Evolutionary conservation across 2,329 filamentous ascomycete species (phyloP).

Genomic region (Arthrobotrys entomopaga): DNA sequence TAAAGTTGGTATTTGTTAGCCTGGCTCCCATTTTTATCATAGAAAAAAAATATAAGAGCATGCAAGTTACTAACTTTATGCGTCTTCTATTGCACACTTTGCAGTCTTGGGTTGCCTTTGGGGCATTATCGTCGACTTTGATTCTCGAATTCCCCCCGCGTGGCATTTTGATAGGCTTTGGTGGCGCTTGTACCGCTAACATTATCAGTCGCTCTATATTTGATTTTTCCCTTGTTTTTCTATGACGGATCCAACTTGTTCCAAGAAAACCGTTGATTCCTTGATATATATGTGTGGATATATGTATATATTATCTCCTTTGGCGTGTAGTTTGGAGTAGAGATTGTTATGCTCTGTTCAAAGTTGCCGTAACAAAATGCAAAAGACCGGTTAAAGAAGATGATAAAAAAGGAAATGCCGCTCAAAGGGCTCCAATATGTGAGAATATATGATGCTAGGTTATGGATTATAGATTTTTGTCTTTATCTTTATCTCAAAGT

Average conservation of each 20-base stretch:
- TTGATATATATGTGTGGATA: too few relatives aligned
- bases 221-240: too few relatives aligned
- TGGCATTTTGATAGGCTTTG: conserved; percentile 52
- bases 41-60: conserved; percentile 8
- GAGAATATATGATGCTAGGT: neutral
- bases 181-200: conserved; percentile 49
- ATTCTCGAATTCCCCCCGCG: conserved; percentile 51
- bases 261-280: too few relatives aligned
- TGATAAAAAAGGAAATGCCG: neutral
- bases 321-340: neutral
- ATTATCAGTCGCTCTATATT: conserved; percentile 25
- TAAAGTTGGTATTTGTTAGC: conserved; percentile 2
- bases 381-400: neutral
- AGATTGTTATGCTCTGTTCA: neutral
- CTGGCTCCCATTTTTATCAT: neutral
- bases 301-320: too few relatives aligned
- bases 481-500: conserved; percentile 22
- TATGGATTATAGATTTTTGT: neutral
- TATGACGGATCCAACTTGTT: neutral
- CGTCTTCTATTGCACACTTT: conserved; percentile 53
- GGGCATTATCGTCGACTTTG: conserved; percentile 52
- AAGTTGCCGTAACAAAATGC: neutral
- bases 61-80: conserved; percentile 43
- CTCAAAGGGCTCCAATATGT: neutral
- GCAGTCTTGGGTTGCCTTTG: conserved; percentile 51